Conservation (phyloP, 139 green algal genomes). For the Chlamydomonas sp. region DNA sequence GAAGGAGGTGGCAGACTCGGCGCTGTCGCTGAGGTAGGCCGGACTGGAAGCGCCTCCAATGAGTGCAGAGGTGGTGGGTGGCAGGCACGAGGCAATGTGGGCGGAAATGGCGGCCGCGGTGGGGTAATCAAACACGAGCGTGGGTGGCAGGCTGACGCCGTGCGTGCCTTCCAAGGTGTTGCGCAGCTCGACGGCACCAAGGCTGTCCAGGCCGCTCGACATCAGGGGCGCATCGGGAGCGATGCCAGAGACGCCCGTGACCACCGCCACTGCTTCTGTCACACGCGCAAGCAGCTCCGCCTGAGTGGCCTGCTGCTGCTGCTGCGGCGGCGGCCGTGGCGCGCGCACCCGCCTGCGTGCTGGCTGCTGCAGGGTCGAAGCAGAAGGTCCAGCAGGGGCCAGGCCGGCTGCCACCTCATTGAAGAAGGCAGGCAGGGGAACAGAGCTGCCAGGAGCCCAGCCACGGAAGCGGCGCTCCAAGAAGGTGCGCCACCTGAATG, state of each 20-base stretch:
- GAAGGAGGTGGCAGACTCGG: neutral
- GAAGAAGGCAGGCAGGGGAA: too few relatives aligned
- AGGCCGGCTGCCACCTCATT: neutral
- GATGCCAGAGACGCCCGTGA: conserved; percentile 33
- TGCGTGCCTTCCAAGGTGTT: conserved; percentile 53
- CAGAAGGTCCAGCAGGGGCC: conserved; percentile 2
- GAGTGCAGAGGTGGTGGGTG: too few relatives aligned
- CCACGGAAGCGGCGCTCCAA: neutral
- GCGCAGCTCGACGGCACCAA: conserved; percentile 73
- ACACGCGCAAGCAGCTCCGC: too few relatives aligned
- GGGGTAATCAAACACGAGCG: conserved; percentile 67
- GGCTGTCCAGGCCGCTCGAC: conserved; percentile 67
- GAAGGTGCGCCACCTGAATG: conserved; percentile 28
- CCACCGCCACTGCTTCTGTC: conserved; percentile 20
- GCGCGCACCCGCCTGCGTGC: neutral
- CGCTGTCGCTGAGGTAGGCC: too few relatives aligned
- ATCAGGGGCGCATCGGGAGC: conserved; percentile 58
- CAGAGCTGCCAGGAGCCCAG: too few relatives aligned
- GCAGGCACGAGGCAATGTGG: too few relatives aligned
- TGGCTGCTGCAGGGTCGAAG: neutral
- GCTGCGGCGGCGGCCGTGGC: neutral
- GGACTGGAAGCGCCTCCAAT: too few relatives aligned
- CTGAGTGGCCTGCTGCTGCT: neutral
- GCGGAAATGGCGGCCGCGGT: conserved; percentile 32
- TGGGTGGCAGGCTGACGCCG: conserved; percentile 50